Evolutionary conservation across 2,329 filamentous ascomycete genomes (phyloP).

Genomic region (Clarireedia hainanense): DNA sequence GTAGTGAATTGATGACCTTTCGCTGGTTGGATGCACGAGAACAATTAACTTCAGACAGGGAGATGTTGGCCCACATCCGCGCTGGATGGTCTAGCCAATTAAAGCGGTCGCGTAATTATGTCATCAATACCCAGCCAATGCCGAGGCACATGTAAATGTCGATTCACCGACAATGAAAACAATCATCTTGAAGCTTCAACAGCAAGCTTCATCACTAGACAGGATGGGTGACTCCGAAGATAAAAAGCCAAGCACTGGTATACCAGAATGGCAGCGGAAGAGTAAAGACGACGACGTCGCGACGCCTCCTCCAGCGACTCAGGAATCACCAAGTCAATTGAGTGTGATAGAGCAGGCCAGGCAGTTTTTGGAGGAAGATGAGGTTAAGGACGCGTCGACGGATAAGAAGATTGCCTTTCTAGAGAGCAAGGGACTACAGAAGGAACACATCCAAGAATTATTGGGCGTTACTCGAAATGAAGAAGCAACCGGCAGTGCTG

Average conservation of each 20-base stretch:
- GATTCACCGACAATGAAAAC: conserved; percentile 3
- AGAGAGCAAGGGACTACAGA: conserved; percentile 63
- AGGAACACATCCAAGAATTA: conserved; percentile 60
- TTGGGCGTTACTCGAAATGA: conserved; percentile 36
- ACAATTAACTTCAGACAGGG: too few species aligned
- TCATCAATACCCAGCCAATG: conserved; percentile 11
- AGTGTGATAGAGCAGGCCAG: conserved; percentile 57
- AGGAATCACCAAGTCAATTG: conserved; percentile 15
- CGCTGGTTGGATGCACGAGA: too few species aligned
- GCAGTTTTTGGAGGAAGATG: conserved; percentile 67
- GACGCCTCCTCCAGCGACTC: background rate
- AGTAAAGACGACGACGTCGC: background rate
- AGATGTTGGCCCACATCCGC: background rate
- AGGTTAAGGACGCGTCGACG: conserved; percentile 58
- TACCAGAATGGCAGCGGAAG: conserved; percentile 24
- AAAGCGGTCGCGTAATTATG: conserved; percentile 9
- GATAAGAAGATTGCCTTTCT: conserved; percentile 73
- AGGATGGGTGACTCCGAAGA: conserved; percentile 26
- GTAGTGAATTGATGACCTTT: background rate
- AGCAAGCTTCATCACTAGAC: background rate
- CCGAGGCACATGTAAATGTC: conserved; percentile 7
- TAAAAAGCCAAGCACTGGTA: conserved; percentile 11
- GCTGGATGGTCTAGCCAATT: background rate
- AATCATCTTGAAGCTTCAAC: background rate
- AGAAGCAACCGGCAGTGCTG: conserved; percentile 18